Evolutionary conservation across 768 basidiomycete species (phyloP).

Genomic region (Tephrocybe sp.): DNA sequence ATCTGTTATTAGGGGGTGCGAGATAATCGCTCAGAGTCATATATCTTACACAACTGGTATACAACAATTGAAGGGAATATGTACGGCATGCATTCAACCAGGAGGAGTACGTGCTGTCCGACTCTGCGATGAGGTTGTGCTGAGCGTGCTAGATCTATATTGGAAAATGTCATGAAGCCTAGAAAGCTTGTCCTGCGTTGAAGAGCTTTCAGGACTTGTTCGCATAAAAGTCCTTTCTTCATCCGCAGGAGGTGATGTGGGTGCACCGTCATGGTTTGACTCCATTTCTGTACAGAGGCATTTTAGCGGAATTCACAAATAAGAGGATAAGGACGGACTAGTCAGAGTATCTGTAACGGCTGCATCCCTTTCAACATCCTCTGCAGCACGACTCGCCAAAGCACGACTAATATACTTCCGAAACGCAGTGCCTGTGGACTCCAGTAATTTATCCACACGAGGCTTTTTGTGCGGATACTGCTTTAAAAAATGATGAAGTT

Average conservation of each 20-base stretch:
- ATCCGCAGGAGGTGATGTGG: conserved; percentile 24
- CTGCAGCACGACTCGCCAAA: conserved; percentile 82
- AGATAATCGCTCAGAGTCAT: too few relatives aligned
- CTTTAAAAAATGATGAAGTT: conserved; percentile 91
- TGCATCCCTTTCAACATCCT: conserved; percentile 77
- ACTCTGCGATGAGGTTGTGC: conserved; percentile 45
- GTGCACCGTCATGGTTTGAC: conserved; percentile 46
- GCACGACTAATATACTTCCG: conserved; percentile 90
- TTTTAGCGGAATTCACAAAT: conserved; percentile 5
- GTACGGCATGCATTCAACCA: conserved; percentile 10
- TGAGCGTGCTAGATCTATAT: conserved; percentile 69
- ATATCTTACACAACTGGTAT: conserved; percentile 1
- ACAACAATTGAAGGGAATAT: conserved; percentile 2
- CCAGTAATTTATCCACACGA: conserved; percentile 84
- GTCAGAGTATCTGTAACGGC: conserved; percentile 84
- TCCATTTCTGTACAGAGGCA: conserved; percentile 53
- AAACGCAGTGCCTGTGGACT: conserved; percentile 87
- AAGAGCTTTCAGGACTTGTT: conserved; percentile 31
- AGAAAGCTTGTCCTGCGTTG: conserved; percentile 63
- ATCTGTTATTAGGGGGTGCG: neutral
- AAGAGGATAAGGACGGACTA: conserved; percentile 48
- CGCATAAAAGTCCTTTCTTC: conserved; percentile 31
- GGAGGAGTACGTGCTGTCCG: conserved; percentile 29
- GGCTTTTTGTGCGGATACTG: conserved; percentile 82
- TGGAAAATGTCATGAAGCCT: conserved; percentile 81